Conservation (phyloP, 2,329 filamentous ascomycete species). For the Colletotrichum spaethianum region DNA sequence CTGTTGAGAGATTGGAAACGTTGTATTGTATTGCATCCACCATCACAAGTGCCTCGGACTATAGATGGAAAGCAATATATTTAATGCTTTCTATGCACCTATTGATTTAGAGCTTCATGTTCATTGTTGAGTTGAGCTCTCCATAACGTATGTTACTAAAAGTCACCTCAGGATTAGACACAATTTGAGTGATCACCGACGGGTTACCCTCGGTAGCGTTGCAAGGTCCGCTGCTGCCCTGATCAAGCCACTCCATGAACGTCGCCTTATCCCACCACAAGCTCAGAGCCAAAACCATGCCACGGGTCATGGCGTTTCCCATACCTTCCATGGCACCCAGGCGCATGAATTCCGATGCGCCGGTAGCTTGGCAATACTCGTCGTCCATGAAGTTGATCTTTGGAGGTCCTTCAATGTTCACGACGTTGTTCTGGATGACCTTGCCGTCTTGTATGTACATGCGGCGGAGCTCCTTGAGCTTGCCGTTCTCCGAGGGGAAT, state of each 20-base stretch:
- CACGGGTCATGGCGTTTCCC: constrained; percentile 60
- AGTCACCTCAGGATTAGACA: constrained; percentile 63
- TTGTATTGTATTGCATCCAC: accelerated
- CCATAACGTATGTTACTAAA: constrained; percentile 72
- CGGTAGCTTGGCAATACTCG: constrained; percentile 45
- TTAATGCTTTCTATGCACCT: background rate
- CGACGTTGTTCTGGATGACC: constrained; percentile 57
- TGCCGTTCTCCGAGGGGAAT: constrained; percentile 52
- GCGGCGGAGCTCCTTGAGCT: constrained; percentile 61
- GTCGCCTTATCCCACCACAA: constrained; percentile 69
- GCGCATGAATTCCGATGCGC: constrained; percentile 46
- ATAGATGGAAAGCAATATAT: background rate
- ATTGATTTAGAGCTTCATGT: constrained; percentile 1
- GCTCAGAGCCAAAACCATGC: constrained; percentile 68
- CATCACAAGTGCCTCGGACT: accelerated
- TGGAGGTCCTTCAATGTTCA: constrained; percentile 41
- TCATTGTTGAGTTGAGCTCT: constrained; percentile 59
- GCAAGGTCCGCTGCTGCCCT: constrained; percentile 66
- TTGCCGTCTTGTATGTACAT: constrained; percentile 65
- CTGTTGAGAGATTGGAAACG: background rate
- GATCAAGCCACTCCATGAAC: constrained; percentile 72
- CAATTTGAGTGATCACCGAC: constrained; percentile 57
- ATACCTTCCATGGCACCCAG: constrained; percentile 58
- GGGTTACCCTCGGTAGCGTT: constrained; percentile 68
- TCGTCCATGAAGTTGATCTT: constrained; percentile 49